phyloP scores from a whole-genome alignment of 1,139 yeast genomes.

The Eremothecium cymbalariae region DNA sequence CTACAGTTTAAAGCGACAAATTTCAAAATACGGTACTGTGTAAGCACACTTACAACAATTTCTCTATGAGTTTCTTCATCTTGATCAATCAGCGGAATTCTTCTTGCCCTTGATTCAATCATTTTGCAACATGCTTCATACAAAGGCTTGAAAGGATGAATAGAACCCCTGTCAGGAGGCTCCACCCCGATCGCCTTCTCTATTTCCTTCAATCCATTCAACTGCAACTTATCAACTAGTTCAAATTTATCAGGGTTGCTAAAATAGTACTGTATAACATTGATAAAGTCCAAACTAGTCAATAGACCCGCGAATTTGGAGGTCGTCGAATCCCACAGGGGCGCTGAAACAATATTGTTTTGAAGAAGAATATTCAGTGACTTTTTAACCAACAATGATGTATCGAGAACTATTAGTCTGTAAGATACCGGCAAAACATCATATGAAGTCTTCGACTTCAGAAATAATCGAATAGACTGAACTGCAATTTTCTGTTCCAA shows the following conservation, averaged over 20 bases:
- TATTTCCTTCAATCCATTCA: conserved; percentile 77
- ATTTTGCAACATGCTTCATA: conserved; percentile 92
- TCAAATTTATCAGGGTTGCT: conserved; percentile 86
- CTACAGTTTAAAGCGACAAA: conserved; percentile 94
- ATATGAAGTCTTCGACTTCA: conserved; percentile 87
- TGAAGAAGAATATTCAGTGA: conserved; percentile 84
- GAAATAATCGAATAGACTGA: conserved; percentile 70
- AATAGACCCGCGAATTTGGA: conserved; percentile 90
- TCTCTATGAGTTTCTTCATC: conserved; percentile 91
- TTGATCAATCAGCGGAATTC: conserved; percentile 90
- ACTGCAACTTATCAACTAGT: conserved; percentile 74
- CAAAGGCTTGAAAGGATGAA: conserved; percentile 84
- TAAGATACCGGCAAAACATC: conserved; percentile 96
- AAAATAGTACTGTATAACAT: conserved; percentile 90
- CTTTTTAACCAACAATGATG: conserved; percentile 81
- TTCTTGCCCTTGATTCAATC: conserved; percentile 81
- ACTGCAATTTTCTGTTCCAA: conserved; percentile 60
- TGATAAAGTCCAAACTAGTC: conserved; percentile 87
- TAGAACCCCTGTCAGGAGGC: conserved; percentile 79
- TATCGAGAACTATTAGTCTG: conserved; percentile 86
- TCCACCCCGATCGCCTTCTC: conserved; percentile 84
- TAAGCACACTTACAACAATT: conserved; percentile 87
- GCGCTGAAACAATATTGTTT: conserved; percentile 92
- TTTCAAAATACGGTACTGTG: conserved; percentile 92
- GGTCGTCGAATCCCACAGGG: conserved; percentile 87